These are phyloP conservation scores for Volvariella volvacea DNA, from an alignment of 1,284 basidiomycete species.

Conservation along the genomic window DNA sequence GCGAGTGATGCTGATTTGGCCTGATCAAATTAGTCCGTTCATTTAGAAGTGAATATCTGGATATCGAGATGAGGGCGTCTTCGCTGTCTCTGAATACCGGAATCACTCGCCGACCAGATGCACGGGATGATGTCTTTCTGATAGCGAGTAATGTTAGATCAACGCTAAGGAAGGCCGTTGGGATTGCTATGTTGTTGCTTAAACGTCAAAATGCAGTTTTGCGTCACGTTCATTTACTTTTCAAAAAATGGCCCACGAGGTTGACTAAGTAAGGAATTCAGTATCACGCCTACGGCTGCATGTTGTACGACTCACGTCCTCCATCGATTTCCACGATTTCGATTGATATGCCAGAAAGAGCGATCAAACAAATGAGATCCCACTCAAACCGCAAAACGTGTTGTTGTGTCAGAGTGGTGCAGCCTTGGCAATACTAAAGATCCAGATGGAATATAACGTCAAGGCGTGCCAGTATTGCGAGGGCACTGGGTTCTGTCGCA, in stretches of 20 bases:
- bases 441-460: neutral
- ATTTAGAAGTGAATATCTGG: neutral
- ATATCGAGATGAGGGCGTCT: neutral
- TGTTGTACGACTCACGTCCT: neutral
- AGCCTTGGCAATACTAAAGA: neutral
- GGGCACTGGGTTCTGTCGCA: neutral
- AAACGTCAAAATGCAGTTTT: neutral
- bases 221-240: neutral
- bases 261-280: neutral
- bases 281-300: too few relatives aligned
- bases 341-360: neutral
- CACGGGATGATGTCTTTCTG: neutral
- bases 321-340: slow-evolving; percentile 1
- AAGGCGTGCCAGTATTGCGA: neutral
- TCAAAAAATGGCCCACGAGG: slow-evolving; percentile 1
- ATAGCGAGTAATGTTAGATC: too few relatives aligned
- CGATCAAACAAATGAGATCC: neutral
- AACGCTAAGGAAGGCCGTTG: too few relatives aligned
- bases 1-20: neutral
- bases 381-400: slow-evolving; percentile 1
- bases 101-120: neutral
- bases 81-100: neutral
- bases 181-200: neutral
- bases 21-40: neutral
- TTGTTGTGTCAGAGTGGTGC: neutral